Evolutionary conservation across 2,329 filamentous ascomycete genomes (phyloP).

Genomic region (Nakataea oryzae): DNA sequence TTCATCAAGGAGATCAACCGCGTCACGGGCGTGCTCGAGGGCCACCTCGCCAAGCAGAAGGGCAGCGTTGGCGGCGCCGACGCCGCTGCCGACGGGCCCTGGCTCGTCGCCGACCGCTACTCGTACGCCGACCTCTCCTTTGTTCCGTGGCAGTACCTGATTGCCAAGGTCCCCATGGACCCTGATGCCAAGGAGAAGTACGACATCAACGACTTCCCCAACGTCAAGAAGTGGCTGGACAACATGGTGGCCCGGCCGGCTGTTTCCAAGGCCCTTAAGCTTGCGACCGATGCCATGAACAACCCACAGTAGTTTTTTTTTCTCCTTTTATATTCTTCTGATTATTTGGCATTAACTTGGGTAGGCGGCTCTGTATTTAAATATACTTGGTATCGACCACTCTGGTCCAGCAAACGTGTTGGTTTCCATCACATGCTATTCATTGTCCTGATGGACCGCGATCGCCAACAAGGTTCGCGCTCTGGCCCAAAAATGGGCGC

Average conservation of each 20-base stretch:
- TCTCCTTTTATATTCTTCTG: too few relatives aligned
- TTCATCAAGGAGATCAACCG: constrained; percentile 15
- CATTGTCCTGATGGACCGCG: background rate
- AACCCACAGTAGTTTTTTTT: too few relatives aligned
- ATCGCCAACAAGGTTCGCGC: background rate
- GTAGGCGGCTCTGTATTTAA: too few relatives aligned
- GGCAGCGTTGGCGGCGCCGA: background rate
- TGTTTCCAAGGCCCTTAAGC: constrained; percentile 48
- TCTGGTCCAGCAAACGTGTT: background rate
- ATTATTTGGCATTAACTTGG: background rate
- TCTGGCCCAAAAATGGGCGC: background rate
- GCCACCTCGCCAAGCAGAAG: constrained; percentile 8
- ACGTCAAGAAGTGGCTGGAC: constrained; percentile 64
- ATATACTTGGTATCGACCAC: background rate
- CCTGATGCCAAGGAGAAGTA: background rate
- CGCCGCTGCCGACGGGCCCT: constrained; percentile 6
- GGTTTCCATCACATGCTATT: background rate
- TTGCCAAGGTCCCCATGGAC: background rate
- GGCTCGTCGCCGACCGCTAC: constrained; percentile 15
- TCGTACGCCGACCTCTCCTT: constrained; percentile 15
- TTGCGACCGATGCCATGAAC: too few relatives aligned
- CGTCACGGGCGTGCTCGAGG: constrained; percentile 14
- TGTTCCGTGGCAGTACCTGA: constrained; percentile 9
- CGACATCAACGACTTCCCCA: constrained; percentile 63
- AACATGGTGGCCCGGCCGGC: constrained; percentile 55